Evolutionary conservation across 2,329 filamentous ascomycete species (phyloP).

Genomic region (Lomentospora prolificans): DNA sequence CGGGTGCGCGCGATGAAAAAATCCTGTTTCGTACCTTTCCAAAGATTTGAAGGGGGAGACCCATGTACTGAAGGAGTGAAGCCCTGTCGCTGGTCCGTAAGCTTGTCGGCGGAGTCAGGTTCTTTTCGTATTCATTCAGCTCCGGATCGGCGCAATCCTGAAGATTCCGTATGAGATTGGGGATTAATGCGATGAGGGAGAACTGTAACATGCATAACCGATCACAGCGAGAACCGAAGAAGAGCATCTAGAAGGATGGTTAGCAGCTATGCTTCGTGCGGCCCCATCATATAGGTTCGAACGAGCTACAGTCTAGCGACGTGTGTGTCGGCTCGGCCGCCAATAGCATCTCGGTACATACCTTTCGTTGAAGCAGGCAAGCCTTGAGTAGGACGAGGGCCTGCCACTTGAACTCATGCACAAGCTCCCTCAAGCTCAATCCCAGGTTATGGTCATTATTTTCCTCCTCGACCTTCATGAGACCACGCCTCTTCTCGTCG

Average conservation of each 20-base stretch:
- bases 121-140: constrained; percentile 72
- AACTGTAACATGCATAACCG: constrained; percentile 97
- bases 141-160: constrained; percentile 94
- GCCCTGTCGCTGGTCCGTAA: constrained; percentile 84
- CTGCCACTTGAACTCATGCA: constrained; percentile 91
- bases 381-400: constrained; percentile 91
- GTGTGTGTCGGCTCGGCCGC: too few species aligned
- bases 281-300: too few species aligned
- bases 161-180: constrained; percentile 81
- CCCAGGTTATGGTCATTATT: constrained; percentile 83
- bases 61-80: constrained; percentile 89
- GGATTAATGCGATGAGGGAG: constrained; percentile 88
- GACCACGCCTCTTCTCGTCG: constrained; percentile 50
- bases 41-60: constrained; percentile 87
- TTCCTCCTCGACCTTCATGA: constrained; percentile 56
- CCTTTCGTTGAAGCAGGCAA: constrained; percentile 88
- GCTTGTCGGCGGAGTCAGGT: constrained; percentile 66
- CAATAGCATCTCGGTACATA: constrained; percentile 24
- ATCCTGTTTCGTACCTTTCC: constrained; percentile 53
- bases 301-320: too few species aligned
- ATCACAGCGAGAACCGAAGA: constrained; percentile 95
- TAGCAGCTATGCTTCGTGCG: too few species aligned
- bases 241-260: constrained; percentile 99
- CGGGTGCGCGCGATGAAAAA: background rate
- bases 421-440: constrained; percentile 77